Conservation (phyloP, 352 stramenopile genomes). For the Pythium oligandrum region DNA sequence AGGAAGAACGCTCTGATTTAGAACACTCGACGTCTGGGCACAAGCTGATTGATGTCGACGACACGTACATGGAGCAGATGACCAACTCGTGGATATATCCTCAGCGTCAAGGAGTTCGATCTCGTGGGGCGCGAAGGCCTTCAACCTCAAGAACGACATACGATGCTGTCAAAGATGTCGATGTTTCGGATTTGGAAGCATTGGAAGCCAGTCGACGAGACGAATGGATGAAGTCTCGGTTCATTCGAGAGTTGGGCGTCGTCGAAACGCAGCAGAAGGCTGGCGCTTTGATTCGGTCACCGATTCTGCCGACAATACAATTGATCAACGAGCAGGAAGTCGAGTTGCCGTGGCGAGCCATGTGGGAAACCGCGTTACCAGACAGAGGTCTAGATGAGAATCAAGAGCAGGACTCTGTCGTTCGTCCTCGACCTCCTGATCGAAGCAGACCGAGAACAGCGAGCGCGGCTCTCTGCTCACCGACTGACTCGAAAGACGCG, state of each 20-base stretch:
- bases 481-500: background rate
- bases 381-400: background rate
- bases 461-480: background rate
- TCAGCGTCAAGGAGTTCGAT: too few relatives aligned
- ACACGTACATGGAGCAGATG: too few relatives aligned
- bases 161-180: background rate
- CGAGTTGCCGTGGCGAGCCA: conserved; percentile 20
- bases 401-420: conserved; percentile 1
- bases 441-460: conserved; percentile 2
- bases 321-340: conserved; percentile 13
- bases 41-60: too few relatives aligned
- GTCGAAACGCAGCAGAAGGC: conserved; percentile 4
- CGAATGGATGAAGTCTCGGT: conserved; percentile 38
- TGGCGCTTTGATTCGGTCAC: conserved; percentile 1
- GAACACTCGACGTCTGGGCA: too few relatives aligned
- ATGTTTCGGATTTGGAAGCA: conserved; percentile 11
- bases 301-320: conserved; percentile 14
- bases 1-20: conserved; percentile 7
- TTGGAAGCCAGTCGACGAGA: conserved; percentile 13
- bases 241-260: conserved; percentile 17
- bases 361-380: conserved; percentile 14
- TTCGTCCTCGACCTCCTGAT: background rate
- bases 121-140: too few relatives aligned
- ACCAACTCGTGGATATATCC: too few relatives aligned
- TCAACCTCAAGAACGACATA: too few relatives aligned